Evolutionary conservation across 2,329 filamentous ascomycete genomes (phyloP), one percentile per base, ranked within the genome.

Genomic region (Coniosporium tulheliwenetii): DNA sequence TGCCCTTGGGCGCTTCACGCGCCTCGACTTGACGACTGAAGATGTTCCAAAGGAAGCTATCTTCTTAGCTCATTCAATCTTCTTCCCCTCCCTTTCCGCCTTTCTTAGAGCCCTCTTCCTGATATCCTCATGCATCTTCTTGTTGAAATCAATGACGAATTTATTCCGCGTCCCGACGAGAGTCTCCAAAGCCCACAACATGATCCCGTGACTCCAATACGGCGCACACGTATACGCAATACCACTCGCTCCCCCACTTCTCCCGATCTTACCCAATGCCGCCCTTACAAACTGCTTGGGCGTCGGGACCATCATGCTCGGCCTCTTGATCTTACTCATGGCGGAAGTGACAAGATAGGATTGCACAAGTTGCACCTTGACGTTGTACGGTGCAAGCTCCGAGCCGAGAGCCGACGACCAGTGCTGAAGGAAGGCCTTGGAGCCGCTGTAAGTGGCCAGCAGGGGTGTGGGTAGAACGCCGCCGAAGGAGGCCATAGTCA

Each of bases 401-500:
- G 80, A 75, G 1, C 81, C 83, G 10, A 98, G 73, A 9, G 91
- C 79, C 5, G 78, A 81, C 49, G 83, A 94, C 91, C 91, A 98
- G 56, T 93, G 81, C 64, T 96, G 89, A 38, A 98, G 72, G 73
- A 98, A 98, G 1, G 91, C 89, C 67, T 98, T 98, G 75, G 82
- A 91, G 49, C 91, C 91, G 36, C 85, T 93, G 71, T 98, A 98
- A 2, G 91, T 96, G 10, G 91, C 91, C 36, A 98, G 74, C 41
- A 91, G 78, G 5, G 93, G 87, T 1, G 85, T 94, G 7, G 91
- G 91, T 45, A 91, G 76, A 64, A 93, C 81, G 49, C 91, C 93
- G 46, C 82, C 91, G 57, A 96, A 93, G 9, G 87, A 95, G 37
- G 89, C 91, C 87, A 98, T 95, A 43, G 89, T 98, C 41, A 98